Conservation (phyloP, 2,329 filamentous ascomycete species). For the Venturia aucupariae region DNA sequence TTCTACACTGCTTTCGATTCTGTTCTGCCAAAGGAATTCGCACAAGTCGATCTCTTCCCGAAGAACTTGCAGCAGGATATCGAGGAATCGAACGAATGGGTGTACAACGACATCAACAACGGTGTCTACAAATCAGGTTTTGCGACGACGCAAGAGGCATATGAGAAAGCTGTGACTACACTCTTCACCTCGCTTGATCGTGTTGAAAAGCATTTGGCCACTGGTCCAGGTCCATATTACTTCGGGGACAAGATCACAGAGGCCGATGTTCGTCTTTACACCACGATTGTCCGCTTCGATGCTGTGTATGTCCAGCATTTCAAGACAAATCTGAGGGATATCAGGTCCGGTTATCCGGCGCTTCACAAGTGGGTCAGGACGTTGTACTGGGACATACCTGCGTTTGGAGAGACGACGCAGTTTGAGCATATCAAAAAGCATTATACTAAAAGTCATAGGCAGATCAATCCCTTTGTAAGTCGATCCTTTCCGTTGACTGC, state of each 20-base stretch:
- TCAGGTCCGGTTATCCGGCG: constrained; percentile 71
- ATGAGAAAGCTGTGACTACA: constrained; percentile 35
- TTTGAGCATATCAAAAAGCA: constrained; percentile 92
- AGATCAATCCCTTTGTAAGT: constrained; percentile 50
- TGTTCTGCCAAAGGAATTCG: constrained; percentile 36
- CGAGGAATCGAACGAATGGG: constrained; percentile 43
- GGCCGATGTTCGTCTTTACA: constrained; percentile 42
- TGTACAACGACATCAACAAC: constrained; percentile 44
- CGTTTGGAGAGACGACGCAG: constrained; percentile 75
- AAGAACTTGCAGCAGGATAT: constrained; percentile 35
- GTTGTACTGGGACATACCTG: constrained; percentile 73
- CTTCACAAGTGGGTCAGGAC: constrained; percentile 74
- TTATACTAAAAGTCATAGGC: constrained; percentile 56
- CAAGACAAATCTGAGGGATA: constrained; percentile 77
- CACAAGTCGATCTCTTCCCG: constrained; percentile 36
- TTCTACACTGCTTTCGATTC: constrained; percentile 70
- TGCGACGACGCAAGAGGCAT: constrained; percentile 44
- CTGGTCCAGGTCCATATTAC: constrained; percentile 37
- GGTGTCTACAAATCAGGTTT: constrained; percentile 45
- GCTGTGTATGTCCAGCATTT: constrained; percentile 50
- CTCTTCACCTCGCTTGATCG: constrained; percentile 42
- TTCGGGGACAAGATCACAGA: constrained; percentile 39
- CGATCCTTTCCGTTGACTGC: background rate
- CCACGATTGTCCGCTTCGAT: constrained; percentile 54
- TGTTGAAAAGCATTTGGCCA: constrained; percentile 34